phyloP scores from a whole-genome alignment of 306 rosid species.

The Vicia sativa region DNA sequence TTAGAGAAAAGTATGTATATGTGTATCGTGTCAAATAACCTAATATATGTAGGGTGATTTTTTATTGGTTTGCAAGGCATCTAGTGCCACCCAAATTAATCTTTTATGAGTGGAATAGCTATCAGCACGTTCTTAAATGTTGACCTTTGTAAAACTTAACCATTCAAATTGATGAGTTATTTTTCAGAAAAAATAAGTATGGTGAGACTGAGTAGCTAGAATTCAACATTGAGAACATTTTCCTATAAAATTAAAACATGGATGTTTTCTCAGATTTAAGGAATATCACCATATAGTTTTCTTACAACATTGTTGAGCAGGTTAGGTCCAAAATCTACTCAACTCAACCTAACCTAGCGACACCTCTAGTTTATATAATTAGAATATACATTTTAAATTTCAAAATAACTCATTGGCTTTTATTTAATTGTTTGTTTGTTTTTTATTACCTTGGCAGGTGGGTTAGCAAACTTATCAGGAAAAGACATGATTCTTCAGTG shows the following conservation, averaged over 20 bases:
- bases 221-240: conserved; percentile 22
- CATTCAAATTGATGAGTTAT: neutral
- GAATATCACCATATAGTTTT: conserved; percentile 20
- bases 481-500: conserved; percentile 90
- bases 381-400: conserved; percentile 11
- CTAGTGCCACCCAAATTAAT: neutral
- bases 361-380: conserved; percentile 11
- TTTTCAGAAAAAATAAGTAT: neutral
- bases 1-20: neutral
- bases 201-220: conserved; percentile 7
- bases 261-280: conserved; percentile 28
- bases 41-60: conserved; percentile 12
- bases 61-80: conserved; percentile 44
- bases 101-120: conserved; percentile 6
- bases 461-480: conserved; percentile 97
- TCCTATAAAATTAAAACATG: conserved; percentile 5
- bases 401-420: conserved; percentile 11
- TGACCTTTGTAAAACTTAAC: neutral
- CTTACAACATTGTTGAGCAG: conserved; percentile 4
- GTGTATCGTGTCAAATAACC: conserved; percentile 4
- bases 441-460: conserved; percentile 67
- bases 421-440: conserved; percentile 14
- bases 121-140: conserved; percentile 6
- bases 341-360: neutral
- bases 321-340: conserved; percentile 13